phyloP scores from a whole-genome alignment of 2,329 filamentous ascomycete species.

The Paecilomyces dactylethromorphus region DNA sequence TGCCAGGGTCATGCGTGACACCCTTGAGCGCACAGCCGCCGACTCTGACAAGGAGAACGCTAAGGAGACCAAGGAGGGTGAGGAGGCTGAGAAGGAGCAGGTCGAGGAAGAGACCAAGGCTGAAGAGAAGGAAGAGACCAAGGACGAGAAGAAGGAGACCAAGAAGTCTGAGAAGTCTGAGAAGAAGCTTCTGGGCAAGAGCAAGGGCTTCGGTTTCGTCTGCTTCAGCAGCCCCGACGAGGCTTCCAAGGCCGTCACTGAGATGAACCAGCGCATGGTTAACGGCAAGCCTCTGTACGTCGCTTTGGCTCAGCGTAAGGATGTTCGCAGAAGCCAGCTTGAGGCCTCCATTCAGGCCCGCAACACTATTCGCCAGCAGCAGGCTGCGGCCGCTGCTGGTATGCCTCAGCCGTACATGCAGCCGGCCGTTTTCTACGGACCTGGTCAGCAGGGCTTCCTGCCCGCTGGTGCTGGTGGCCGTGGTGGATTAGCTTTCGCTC shows the following conservation, averaged over 20 bases:
- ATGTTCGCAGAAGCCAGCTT: conserved; percentile 98
- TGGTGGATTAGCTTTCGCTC: conserved; percentile 57
- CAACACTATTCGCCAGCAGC: conserved; percentile 97
- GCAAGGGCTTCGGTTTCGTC: conserved; percentile 99
- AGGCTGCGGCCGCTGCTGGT: conserved; percentile 82
- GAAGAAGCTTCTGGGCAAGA: conserved; percentile 78
- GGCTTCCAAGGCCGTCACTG: conserved; percentile 95
- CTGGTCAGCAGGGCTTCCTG: conserved; percentile 57
- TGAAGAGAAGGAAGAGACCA: conserved; percentile 47
- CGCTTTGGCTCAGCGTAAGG: conserved; percentile 96
- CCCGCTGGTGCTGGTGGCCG: conserved; percentile 46
- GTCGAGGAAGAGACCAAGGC: conserved; percentile 17
- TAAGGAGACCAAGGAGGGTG: conserved; percentile 21
- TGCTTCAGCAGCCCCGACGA: conserved; percentile 99
- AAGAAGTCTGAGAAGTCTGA: conserved; percentile 50
- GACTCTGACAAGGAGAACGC: conserved; percentile 46
- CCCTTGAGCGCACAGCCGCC: conserved; percentile 37
- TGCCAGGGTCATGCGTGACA: conserved; percentile 98
- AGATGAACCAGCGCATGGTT: conserved; percentile 99
- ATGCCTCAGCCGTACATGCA: conserved; percentile 81
- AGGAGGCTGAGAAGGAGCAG: conserved; percentile 33
- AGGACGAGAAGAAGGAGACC: conserved; percentile 49
- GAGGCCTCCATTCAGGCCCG: conserved; percentile 98
- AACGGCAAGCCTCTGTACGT: conserved; percentile 96
- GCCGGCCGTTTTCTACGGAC: conserved; percentile 85